Evolutionary conservation across 805 yeast species (phyloP).

Genomic region (Metschnikowia shivogae): DNA sequence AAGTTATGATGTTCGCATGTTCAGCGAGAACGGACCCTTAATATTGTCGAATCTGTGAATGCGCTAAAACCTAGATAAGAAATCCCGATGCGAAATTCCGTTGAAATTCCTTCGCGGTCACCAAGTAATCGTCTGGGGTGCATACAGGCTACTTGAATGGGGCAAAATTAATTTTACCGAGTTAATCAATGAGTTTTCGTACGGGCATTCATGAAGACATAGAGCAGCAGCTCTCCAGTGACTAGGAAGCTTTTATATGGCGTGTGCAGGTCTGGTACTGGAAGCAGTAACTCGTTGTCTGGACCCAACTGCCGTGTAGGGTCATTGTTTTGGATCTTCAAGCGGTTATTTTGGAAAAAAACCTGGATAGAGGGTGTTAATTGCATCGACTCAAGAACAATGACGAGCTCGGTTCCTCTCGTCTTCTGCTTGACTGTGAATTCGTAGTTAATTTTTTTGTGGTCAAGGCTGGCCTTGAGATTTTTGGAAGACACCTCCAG

Average conservation of each 20-base stretch:
- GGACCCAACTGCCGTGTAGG: conserved; percentile 6
- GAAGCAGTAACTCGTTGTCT: conserved; percentile 7
- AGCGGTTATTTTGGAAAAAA: conserved; percentile 6
- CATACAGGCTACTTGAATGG: not conserved
- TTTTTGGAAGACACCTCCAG: not conserved
- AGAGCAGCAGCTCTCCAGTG: conserved; percentile 8
- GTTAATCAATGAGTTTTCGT: too few relatives aligned
- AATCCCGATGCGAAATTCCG: not conserved
- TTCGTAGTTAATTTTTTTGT: conserved; percentile 5
- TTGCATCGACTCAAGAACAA: conserved; percentile 20
- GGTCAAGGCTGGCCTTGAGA: not conserved
- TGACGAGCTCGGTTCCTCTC: conserved; percentile 1
- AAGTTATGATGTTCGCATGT: not conserved
- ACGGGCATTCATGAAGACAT: conserved; percentile 8
- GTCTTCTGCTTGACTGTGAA: conserved; percentile 7
- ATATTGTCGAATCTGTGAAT: not conserved
- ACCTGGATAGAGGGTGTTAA: conserved; percentile 12
- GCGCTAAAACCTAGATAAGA: not conserved
- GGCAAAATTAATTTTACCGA: not conserved
- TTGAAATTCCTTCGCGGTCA: not conserved
- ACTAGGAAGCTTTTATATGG: conserved; percentile 13
- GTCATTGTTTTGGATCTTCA: conserved; percentile 14
- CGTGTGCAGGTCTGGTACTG: conserved; percentile 6
- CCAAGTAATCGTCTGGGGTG: not conserved
- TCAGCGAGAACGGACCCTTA: not conserved